phyloP scores from a whole-genome alignment of 2,329 filamentous ascomycete species.

The Fusarium succisae region DNA sequence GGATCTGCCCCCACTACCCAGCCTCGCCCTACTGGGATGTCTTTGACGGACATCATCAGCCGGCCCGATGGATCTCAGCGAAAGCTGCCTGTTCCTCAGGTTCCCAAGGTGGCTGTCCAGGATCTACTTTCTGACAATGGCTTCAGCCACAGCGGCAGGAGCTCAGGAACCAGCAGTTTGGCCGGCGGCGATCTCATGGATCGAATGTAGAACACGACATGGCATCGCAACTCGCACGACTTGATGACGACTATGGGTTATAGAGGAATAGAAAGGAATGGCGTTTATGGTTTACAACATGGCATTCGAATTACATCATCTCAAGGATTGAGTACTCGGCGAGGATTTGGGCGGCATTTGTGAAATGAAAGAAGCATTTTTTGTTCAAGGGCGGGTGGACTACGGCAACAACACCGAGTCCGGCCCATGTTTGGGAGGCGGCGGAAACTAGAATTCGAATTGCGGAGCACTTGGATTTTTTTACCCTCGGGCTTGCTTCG shows the following conservation, averaged over 20 bases:
- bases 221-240: conserved; percentile 46
- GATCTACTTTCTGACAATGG: conserved; percentile 78
- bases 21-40: conserved; percentile 71
- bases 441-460: conserved; percentile 42
- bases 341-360: conserved; percentile 41
- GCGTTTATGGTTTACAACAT: conserved; percentile 48
- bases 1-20: conserved; percentile 63
- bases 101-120: conserved; percentile 88
- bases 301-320: conserved; percentile 41
- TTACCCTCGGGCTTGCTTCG: conserved; percentile 43
- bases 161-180: conserved; percentile 80
- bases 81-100: conserved; percentile 89
- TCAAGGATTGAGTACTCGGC: conserved; percentile 38
- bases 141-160: conserved; percentile 78
- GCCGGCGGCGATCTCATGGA: conserved; percentile 76
- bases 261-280: conserved; percentile 53
- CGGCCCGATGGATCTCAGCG: conserved; percentile 86
- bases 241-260: conserved; percentile 51
- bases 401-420: conserved; percentile 7
- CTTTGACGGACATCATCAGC: conserved; percentile 92
- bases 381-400: conserved; percentile 27
- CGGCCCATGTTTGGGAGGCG: conserved; percentile 25
- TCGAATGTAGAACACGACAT: conserved; percentile 52
- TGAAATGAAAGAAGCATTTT: conserved; percentile 37
- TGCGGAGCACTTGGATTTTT: conserved; percentile 47